phyloP scores from a whole-genome alignment of 1,284 basidiomycete genomes.

The Ceratobasidium sp. region DNA sequence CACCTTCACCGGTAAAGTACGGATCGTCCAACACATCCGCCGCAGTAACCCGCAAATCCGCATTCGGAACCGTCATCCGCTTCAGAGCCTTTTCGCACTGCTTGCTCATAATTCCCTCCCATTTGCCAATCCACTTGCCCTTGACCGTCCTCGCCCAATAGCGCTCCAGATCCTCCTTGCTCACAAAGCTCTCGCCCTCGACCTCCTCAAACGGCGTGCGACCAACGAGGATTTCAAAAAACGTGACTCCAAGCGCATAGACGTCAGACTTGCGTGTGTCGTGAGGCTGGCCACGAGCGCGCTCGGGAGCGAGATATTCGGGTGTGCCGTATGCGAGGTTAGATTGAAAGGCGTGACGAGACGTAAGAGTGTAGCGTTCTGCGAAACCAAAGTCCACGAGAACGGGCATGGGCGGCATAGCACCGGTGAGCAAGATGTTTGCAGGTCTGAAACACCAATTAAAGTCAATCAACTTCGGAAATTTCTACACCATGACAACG shows the following conservation, averaged over 20 bases:
- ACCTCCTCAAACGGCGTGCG: slow-evolving; percentile 90
- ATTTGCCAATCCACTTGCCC: slow-evolving; percentile 81
- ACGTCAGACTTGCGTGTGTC: slow-evolving; percentile 93
- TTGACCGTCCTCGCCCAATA: slow-evolving; percentile 85
- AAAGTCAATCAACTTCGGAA: background rate
- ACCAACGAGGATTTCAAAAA: slow-evolving; percentile 91
- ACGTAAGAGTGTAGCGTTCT: slow-evolving; percentile 70
- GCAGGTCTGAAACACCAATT: slow-evolving; percentile 68
- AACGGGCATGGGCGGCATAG: slow-evolving; percentile 71
- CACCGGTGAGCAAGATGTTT: slow-evolving; percentile 82
- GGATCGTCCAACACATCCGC: slow-evolving; percentile 69
- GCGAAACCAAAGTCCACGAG: slow-evolving; percentile 95
- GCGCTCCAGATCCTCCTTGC: slow-evolving; percentile 78
- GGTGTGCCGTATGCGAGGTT: slow-evolving; percentile 90
- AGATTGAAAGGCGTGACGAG: slow-evolving; percentile 77
- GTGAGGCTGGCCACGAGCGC: slow-evolving; percentile 84
- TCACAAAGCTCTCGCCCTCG: slow-evolving; percentile 82
- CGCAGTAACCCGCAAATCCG: slow-evolving; percentile 74
- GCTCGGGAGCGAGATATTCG: slow-evolving; percentile 91
- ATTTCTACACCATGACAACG: background rate
- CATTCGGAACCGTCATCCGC: slow-evolving; percentile 80
- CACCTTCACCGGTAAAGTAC: slow-evolving; percentile 62
- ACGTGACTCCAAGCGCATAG: slow-evolving; percentile 91
- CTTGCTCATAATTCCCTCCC: slow-evolving; percentile 75
- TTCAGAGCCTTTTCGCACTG: slow-evolving; percentile 69